Evolutionary conservation across 495 filamentous ascomycete species (phyloP).

Genomic region (Neurospora terricola): DNA sequence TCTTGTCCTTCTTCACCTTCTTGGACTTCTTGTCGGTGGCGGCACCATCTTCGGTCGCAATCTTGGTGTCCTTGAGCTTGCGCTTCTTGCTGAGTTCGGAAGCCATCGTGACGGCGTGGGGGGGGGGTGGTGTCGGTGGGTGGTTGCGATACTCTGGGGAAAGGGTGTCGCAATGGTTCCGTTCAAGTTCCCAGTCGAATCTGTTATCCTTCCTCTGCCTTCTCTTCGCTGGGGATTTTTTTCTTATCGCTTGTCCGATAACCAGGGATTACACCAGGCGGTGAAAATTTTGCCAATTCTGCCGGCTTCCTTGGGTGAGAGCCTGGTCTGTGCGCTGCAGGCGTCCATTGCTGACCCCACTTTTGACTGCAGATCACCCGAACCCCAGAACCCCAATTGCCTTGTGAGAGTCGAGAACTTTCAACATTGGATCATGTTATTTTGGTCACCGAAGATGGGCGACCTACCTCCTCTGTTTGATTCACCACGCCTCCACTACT

Average conservation of each 20-base stretch:
- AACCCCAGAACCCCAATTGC: neutral
- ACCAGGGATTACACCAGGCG: neutral
- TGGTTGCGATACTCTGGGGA: conserved; percentile 1
- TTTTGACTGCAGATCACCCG: neutral
- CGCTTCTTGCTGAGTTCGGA: conserved; percentile 37
- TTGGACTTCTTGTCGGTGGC: conserved; percentile 20
- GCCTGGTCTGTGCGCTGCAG: neutral
- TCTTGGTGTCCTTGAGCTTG: conserved; percentile 32
- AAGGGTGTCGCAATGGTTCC: neutral
- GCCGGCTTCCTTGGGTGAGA: neutral
- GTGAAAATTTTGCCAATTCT: neutral
- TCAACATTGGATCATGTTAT: neutral
- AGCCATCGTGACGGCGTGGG: conserved; percentile 20
- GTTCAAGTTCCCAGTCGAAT: neutral
- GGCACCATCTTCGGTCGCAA: conserved; percentile 16
- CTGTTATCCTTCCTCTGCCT: neutral
- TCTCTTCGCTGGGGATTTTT: neutral
- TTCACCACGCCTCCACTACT: neutral
- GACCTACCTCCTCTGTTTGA: neutral
- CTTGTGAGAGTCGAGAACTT: neutral
- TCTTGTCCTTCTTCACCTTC: conserved; percentile 17
- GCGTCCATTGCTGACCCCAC: neutral
- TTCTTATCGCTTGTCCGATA: neutral
- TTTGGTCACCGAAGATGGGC: neutral
- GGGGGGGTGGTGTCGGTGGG: neutral